Base-by-base conservation (phyloP, 2,329 filamentous ascomycete species). In the Orbilia oligospora region DNA sequence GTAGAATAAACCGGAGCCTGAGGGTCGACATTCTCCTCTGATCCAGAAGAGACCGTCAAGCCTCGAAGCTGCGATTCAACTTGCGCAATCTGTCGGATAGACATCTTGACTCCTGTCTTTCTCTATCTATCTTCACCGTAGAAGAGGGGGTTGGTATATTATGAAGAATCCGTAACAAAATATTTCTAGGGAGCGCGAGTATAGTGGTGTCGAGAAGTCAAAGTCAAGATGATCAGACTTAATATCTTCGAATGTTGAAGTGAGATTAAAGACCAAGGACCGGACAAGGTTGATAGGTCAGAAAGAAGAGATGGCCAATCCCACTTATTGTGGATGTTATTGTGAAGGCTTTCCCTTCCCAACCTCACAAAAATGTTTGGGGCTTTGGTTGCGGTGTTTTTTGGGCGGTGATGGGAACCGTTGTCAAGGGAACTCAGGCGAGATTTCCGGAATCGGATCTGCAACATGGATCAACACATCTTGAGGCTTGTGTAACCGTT, bases 21-120 rank as follows among this genome's bases (percentile, higher is more conserved):
- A 36, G 80, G 81, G 71, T 82, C 81, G 41, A 81, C 58, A 44
- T 81, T 81, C 58, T 82, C 81, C 36, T 81, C 81, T 12, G 71
- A 80, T 8, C 80, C 75, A 18, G 71, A 68, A 49, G 78, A 61
- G 44, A 82, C 80, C 5, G 75, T 71, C 55, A 80, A 51, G 18
- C 55, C 48, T 44, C 81, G 79, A 22, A 82, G 61, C 20, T 81
- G 81, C 61, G 81, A 80, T 71, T 82, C 81, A 38, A 71, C 51
- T 48, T 73, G 64, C 20, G 55, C 61, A 46, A 82, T 81, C 79
- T 82, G 81, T 56, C 81, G 76, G 58, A 82, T 80, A 56, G 81
- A 79, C 81, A 82, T 82, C 51, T 67, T 76, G 64, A 49, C 48
- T 51, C 69, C 10, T 30, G 6, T n/a, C n/a, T 20, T 41, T 22